Evolutionary conservation across 768 basidiomycete species (phyloP), one percentile per base, ranked within the genome.

Genomic region (Dacryopinax spathularia): DNA sequence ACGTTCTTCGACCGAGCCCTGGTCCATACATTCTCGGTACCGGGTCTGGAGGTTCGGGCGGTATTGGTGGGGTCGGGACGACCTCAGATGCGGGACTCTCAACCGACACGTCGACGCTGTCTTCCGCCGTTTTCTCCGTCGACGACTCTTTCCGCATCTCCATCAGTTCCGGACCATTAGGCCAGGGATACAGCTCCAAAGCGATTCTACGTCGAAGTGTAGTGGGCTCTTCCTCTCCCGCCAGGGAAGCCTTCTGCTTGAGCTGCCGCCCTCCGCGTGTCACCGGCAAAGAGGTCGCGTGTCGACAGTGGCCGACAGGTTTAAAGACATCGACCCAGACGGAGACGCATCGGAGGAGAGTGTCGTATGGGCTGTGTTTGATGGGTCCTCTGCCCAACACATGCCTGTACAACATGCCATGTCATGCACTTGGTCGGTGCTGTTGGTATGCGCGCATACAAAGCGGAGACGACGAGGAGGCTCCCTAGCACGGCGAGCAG

Each of bases 401-500:
- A 5, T 56, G 48, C 48, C 29, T 56, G 48, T 29, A 29, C 48
- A 56, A 56, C 48, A 56, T 56, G 48, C 48, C 48, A 56, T 56
- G 48, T 56, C 48, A 56, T 56, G 48, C 48, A 56, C 48, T 56
- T 15, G 31, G 12, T 56, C 48, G 15, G 48, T 56, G 48, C 48
- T 10, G 48, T 27, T 29, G 48, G 20, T 13, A 20, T 10, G 15
- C 25, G 48, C 48, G 48, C 48, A 56, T 13, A 56, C 48, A 56
- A 29, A 29, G 25, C 7, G 48, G 48, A 9, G 20, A 29, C 36
- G 10, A 37, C 12, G 12, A 37, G 48, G 48, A 6, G 48, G n/a
- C n/a, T n/a, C n/a, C n/a, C n/a, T n/a, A 56, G 48, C 70, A 71
- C 63, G 67, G 68, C 2, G 63, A 18, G 63, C 77, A 74, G 20